A percentile compares a stretch with the other conserved stretches of the same genome.
These are phyloP conservation scores for Cicer pinnatifidum DNA, from an alignment of 306 rosid genomes.

Conservation along the genomic window DNA sequence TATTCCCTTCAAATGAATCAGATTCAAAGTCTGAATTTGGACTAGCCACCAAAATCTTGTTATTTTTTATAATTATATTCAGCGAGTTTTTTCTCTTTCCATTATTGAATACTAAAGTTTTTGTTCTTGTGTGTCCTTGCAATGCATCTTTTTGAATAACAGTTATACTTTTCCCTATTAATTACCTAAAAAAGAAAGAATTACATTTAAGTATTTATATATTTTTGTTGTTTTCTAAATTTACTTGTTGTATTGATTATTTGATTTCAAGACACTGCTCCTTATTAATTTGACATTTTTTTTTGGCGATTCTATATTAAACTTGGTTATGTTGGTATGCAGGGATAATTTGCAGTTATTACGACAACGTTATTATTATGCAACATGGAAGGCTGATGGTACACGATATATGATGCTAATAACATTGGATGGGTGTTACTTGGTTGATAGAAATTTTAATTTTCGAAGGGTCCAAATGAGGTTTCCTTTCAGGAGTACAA, in stretches of 20 bases:
- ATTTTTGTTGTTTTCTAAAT: not conserved
- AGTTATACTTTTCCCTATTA: not conserved
- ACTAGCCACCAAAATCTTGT: not conserved
- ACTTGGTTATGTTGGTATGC: conserved; percentile 48
- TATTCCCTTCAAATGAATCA: no score
- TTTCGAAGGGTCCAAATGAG: conserved; percentile 99
- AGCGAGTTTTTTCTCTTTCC: not conserved
- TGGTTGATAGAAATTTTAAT: conserved; percentile 86
- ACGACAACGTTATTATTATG: conserved; percentile 97
- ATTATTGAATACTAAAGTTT: not conserved
- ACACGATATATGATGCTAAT: conserved; percentile 98
- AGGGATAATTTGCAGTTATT: conserved; percentile 92
- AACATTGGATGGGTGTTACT: conserved; percentile 96
- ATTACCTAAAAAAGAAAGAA: not conserved
- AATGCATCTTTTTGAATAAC: not conserved
- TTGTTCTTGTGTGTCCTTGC: not conserved
- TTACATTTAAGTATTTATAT: conserved; percentile 7
- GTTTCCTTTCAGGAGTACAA: conserved; percentile 86
- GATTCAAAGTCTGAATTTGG: not conserved
- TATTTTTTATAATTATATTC: not conserved
- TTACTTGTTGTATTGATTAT: conserved; percentile 29
- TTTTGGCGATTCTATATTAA: conserved; percentile 34
- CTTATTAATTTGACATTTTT: conserved; percentile 25
- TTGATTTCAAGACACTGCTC: conserved; percentile 16
- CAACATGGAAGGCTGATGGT: conserved; percentile 99